Evolutionary conservation across 257 asterid species (phyloP).

Genomic region (Striga asiatica): DNA sequence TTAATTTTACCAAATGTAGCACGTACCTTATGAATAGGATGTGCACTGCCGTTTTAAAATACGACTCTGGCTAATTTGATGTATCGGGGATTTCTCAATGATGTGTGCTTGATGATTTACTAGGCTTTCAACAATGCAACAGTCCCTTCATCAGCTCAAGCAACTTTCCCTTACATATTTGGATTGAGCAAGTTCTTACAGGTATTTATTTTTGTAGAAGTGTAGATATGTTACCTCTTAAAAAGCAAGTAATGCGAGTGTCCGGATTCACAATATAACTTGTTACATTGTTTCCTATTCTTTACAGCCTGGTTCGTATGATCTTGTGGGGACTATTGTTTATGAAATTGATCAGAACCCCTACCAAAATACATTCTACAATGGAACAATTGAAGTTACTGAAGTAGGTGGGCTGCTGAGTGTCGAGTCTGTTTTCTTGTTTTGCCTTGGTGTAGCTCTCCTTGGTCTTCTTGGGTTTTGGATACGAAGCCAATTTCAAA

Average conservation of each 20-base stretch:
- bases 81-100: conserved; percentile 2
- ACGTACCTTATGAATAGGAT: not conserved
- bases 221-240: conserved; percentile 3
- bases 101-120: conserved; percentile 10
- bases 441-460: conserved; percentile 70
- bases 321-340: conserved; percentile 78
- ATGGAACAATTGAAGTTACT: conserved; percentile 84
- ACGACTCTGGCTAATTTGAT: not conserved
- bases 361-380: conserved; percentile 76
- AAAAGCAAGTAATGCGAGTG: no score
- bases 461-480: conserved; percentile 56
- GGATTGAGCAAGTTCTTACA: conserved; percentile 95
- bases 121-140: conserved; percentile 80
- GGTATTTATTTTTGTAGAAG: conserved; percentile 27
- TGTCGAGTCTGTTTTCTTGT: conserved; percentile 87
- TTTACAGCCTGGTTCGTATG: conserved; percentile 86
- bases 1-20: not conserved
- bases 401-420: conserved; percentile 82
- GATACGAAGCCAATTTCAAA: conserved; percentile 58
- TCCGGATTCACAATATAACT: not conserved
- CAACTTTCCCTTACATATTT: conserved; percentile 77
- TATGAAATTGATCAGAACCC: conserved; percentile 80
- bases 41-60: not conserved
- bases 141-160: conserved; percentile 90
- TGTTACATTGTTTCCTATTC: not conserved